Base-by-base conservation (phyloP, 2,329 filamentous ascomycete genomes). In the Ophiobolus disseminans region DNA sequence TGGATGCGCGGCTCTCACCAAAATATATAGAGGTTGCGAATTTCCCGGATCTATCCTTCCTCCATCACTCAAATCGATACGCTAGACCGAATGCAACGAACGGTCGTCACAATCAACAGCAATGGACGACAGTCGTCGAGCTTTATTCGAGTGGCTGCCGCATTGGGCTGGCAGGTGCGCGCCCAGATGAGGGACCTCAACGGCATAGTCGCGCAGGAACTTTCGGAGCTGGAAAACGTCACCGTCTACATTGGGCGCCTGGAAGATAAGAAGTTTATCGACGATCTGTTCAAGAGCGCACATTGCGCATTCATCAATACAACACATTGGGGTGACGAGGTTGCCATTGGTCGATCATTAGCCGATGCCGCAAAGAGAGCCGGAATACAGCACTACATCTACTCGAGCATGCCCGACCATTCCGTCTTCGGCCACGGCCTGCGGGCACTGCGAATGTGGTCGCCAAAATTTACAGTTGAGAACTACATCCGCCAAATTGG, bases 271-370 rank as follows among this genome's bases (percentile, higher is more conserved):
- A 81, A 86, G 62, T 79, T 96, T 58, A 88, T 96, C 67, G 80
- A 83, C 44, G 82, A 88, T 58, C 81, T 97, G 16, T 97, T 97
- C 80, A 79, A 82, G 28, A 91, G 90, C 53, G 88, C 90, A 17
- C 88, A 95, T 62, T 82, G 95, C 41, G 94, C 94, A 50, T 99
- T 97, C 74, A 91, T 97, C 78, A 99, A 99, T 78, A 99, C 94
- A 32, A 96, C 91, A 4, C 95, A 96, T 66, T 96, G 95, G 78
- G 94, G 93, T 41, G 91, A 97, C 74, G 94, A 99, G 78, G 82
- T 94, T 49, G 86, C 87, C 30, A 95, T 97, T 60, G 94, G 94
- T 55, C 87, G 89, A 70, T 89, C 90, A 2, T 82, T 97, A 51
- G 94, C 92, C 50, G 90, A 96, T 68, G 91, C 91, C 11, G 93